Evolutionary conservation across 106 monocot genomes (phyloP).

Genomic region (Allium cepa): DNA sequence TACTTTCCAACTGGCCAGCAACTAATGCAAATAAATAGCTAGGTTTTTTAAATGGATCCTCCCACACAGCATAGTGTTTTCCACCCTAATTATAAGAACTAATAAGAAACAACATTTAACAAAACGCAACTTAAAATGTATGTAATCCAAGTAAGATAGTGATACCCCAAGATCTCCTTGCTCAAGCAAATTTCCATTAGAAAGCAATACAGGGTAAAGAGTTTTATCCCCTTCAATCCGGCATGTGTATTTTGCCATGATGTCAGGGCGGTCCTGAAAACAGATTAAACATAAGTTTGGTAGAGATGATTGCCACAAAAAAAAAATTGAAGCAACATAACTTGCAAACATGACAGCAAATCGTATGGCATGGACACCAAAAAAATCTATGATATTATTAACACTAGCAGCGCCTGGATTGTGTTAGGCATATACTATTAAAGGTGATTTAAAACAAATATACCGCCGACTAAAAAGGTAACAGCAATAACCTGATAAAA

Average conservation of each 20-base stretch:
- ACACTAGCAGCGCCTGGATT: no score
- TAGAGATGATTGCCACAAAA: constrained; percentile 6
- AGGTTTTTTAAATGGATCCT: constrained; percentile 93
- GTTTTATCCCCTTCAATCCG: constrained; percentile 87
- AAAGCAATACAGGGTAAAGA: constrained; percentile 83
- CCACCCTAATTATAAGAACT: constrained; percentile 44
- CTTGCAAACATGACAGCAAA: background rate
- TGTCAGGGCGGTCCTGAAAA: constrained; percentile 90
- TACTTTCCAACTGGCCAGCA: constrained; percentile 86
- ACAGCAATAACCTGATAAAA: constrained; percentile 72
- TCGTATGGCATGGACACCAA: no score
- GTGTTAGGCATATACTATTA: no score
- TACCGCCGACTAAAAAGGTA: no score
- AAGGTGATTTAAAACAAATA: no score
- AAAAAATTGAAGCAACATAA: background rate
- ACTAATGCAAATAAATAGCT: constrained; percentile 96
- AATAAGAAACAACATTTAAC: background rate
- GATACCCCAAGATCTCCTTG: constrained; percentile 81
- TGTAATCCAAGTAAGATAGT: background rate
- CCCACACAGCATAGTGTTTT: constrained; percentile 89
- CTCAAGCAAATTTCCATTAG: constrained; percentile 90
- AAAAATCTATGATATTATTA: no score
- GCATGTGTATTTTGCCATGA: constrained; percentile 95
- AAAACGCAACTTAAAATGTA: background rate
- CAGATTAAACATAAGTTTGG: background rate